Percentiles rank a stretch among this genome's conserved stretches.
These are phyloP conservation scores for Jatropha curcas DNA, from an alignment of 345 rosid species.

Conservation along the genomic window DNA sequence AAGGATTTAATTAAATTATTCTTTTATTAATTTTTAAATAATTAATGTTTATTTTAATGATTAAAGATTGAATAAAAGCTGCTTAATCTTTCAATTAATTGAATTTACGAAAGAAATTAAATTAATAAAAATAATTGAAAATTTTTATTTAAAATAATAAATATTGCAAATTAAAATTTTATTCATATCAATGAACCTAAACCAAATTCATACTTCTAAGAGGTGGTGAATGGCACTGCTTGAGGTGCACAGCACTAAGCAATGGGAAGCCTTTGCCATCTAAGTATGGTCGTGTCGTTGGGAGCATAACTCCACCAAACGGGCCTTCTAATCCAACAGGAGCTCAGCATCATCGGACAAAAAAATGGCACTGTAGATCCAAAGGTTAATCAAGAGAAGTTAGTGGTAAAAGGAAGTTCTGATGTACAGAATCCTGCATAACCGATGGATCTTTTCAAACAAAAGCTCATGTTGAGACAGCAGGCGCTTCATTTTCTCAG, in stretches of 20 bases:
- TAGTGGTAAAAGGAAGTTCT: constrained; percentile 41
- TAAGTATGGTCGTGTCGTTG: constrained; percentile 81
- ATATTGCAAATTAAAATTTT: too few species aligned
- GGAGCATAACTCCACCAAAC: constrained; percentile 54
- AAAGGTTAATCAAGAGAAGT: constrained; percentile 49
- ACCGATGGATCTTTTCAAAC: constrained; percentile 74
- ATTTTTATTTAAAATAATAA: too few species aligned
- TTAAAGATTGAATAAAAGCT: too few species aligned
- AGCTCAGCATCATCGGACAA: constrained; percentile 55
- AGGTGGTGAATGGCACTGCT: constrained; percentile 94
- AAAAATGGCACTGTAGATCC: constrained; percentile 43
- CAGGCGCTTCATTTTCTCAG: constrained; percentile 59
- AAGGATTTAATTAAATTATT: constrained; percentile 90
- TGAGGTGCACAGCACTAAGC: constrained; percentile 61
- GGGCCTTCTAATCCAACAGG: constrained; percentile 44
- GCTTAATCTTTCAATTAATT: too few species aligned
- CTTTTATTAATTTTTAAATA: too few species aligned
- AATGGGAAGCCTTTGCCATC: constrained; percentile 89
- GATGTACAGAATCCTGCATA: constrained; percentile 32
- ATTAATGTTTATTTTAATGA: too few species aligned
- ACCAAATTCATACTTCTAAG: too few species aligned
- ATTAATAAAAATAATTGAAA: too few species aligned
- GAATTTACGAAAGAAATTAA: too few species aligned
- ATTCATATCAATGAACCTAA: too few species aligned
- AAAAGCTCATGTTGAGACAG: constrained; percentile 50